phyloP scores from a whole-genome alignment of 75 land plant genomes.

The Selaginella tamariscina region DNA sequence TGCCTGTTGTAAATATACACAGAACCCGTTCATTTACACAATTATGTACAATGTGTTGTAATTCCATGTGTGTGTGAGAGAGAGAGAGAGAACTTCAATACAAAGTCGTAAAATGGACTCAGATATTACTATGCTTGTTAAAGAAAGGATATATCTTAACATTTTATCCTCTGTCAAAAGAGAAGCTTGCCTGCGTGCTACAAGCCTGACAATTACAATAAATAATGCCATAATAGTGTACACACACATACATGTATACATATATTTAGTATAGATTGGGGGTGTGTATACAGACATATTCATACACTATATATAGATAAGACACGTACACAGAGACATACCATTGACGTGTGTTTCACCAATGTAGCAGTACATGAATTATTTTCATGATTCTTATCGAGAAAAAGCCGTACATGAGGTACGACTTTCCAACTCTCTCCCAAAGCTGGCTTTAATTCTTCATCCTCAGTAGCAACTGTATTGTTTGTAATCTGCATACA shows the following conservation, averaged over 20 bases:
- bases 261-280: background rate
- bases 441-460: slow-evolving; percentile 59
- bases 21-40: too few species aligned
- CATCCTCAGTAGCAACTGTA: slow-evolving; percentile 66
- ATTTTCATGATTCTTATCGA: slow-evolving; percentile 33
- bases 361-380: slow-evolving; percentile 31
- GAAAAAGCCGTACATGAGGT: slow-evolving; percentile 61
- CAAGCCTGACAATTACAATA: background rate
- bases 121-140: too few species aligned
- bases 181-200: background rate
- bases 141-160: too few species aligned
- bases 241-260: background rate
- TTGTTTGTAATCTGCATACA: slow-evolving; percentile 61
- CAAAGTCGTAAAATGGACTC: too few species aligned
- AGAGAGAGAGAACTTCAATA: too few species aligned
- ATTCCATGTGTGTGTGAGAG: too few species aligned
- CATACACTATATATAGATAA: too few species aligned
- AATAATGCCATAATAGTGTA: too few species aligned
- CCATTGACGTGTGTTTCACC: slow-evolving; percentile 54
- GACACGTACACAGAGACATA: too few species aligned
- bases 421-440: slow-evolving; percentile 85
- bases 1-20: too few species aligned
- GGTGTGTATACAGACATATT: too few species aligned
- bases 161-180: background rate
- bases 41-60: too few species aligned